Percentiles rank a stretch among this genome's conserved stretches.
Conservation (phyloP, 148 eudicot genomes). For the Linanthus parryae region DNA sequence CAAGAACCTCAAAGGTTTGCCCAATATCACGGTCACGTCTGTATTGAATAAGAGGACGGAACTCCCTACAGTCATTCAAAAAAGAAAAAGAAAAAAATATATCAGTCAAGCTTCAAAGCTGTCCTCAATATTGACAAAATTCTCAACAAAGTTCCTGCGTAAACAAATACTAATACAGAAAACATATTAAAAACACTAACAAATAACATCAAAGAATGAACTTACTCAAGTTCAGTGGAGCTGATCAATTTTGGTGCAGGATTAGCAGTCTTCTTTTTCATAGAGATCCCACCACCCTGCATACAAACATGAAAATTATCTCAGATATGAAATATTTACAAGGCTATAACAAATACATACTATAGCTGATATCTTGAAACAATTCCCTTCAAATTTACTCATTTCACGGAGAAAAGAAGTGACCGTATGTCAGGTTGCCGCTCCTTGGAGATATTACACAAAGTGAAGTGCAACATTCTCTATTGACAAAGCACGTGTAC, state of each 20-base stretch:
- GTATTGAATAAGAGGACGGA: constrained; percentile 80
- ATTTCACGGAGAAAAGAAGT: too few relatives aligned
- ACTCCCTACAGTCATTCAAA: constrained; percentile 48
- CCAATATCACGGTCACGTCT: constrained; percentile 91
- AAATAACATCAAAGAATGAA: not conserved
- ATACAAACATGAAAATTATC: not conserved
- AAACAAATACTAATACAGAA: too few relatives aligned
- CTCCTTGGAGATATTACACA: too few relatives aligned
- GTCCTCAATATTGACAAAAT: constrained; percentile 5
- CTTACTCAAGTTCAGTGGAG: constrained; percentile 86
- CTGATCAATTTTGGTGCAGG: constrained; percentile 80
- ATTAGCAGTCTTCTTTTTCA: constrained; percentile 45
- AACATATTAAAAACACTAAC: too few relatives aligned
- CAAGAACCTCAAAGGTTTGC: constrained; percentile 65
- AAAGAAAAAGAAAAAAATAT: constrained; percentile 22
- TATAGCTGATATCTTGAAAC: too few relatives aligned
- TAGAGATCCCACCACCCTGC: constrained; percentile 75
- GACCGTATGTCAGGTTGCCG: too few relatives aligned
- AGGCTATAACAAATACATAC: too few relatives aligned
- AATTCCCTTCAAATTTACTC: too few relatives aligned
- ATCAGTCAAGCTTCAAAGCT: not conserved
- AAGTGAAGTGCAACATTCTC: too few relatives aligned
- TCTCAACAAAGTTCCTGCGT: not conserved
- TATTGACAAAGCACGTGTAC: too few relatives aligned
- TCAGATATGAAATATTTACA: too few relatives aligned